Evolutionary conservation across 139 green algal genomes (phyloP), one percentile per base, ranked within the genome.

Genomic region (Nannochloris sp.): DNA sequence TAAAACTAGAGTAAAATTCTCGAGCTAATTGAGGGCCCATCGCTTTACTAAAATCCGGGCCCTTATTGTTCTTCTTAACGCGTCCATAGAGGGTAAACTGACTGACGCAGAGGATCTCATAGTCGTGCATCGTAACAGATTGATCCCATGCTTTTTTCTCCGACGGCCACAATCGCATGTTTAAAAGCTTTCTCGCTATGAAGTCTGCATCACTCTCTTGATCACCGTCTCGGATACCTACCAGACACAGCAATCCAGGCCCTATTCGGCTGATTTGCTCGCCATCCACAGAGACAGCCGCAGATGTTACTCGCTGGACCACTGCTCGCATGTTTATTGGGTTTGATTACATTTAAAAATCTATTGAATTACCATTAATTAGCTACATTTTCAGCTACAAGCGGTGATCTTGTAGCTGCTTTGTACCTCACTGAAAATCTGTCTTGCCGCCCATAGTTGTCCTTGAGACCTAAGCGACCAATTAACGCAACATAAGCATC

Each of bases 41-140:
- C 1, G 86, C 86, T 34, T 82, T 72, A 54, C 70, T 77, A 65
- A 73, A 93, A 56, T 93, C 86, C 13, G 81, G 85, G n/a, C n/a
- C n/a, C n/a, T n/a, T n/a, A 65, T 93, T 95, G 53, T 64, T 68
- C 23, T 83, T 83, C 44, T 89, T 80, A 8, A 89, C 23, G 3
- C 77, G 60, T 9, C 71, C 83, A 45, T 83, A 85, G n/a, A 93
- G 71, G 4, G 86, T 93, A 61, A 93, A 93, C 58, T 93, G 87
- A 57, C 67, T 81, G 6, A 93, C 87, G 48, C 84, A 65, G 0
- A 93, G 60, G 33, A 92, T 37, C 32, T 79, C 72, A 27, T 83
- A 76, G 12, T 42, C 62, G 23, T 70, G 55, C 25, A 81, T 61
- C 32, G 31, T 60, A 29, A 87, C 82, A 42, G 58, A 79, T 14